phyloP scores from a whole-genome alignment of 306 rosid genomes.

The Crotalaria pallida region DNA sequence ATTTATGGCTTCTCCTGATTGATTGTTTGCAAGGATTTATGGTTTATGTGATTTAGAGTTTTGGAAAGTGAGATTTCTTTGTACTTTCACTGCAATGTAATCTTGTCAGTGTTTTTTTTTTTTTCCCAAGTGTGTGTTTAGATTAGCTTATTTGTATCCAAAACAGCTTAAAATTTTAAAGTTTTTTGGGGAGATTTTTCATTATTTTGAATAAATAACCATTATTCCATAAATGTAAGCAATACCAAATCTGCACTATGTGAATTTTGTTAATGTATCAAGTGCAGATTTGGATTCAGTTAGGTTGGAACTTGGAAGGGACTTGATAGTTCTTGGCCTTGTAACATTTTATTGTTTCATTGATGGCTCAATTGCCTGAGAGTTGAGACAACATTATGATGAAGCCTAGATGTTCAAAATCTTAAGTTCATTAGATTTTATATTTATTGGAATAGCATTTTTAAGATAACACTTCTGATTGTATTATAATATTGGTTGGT shows the following conservation, averaged over 20 bases:
- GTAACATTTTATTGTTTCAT: background rate
- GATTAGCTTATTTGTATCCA: background rate
- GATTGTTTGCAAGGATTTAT: background rate
- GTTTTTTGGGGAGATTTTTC: background rate
- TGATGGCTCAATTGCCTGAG: slow-evolving; percentile 7
- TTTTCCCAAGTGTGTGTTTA: background rate
- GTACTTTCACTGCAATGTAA: background rate
- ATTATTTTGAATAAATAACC: background rate
- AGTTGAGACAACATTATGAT: slow-evolving; percentile 1
- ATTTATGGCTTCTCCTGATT: background rate
- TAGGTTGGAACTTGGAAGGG: no score
- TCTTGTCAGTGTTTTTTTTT: background rate
- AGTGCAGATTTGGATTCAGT: background rate
- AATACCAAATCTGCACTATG: background rate
- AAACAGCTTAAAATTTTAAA: background rate
- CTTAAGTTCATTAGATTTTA: background rate
- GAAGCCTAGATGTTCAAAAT: background rate
- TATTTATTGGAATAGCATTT: background rate
- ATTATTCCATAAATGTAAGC: background rate
- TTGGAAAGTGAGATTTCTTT: slow-evolving; percentile 16
- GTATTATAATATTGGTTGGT: background rate
- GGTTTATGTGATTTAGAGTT: background rate
- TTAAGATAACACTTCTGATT: background rate
- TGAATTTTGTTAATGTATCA: background rate
- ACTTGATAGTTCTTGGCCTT: background rate